phyloP scores from a whole-genome alignment of 2,329 filamentous ascomycete species.

The Teratosphaeria nubilosa region DNA sequence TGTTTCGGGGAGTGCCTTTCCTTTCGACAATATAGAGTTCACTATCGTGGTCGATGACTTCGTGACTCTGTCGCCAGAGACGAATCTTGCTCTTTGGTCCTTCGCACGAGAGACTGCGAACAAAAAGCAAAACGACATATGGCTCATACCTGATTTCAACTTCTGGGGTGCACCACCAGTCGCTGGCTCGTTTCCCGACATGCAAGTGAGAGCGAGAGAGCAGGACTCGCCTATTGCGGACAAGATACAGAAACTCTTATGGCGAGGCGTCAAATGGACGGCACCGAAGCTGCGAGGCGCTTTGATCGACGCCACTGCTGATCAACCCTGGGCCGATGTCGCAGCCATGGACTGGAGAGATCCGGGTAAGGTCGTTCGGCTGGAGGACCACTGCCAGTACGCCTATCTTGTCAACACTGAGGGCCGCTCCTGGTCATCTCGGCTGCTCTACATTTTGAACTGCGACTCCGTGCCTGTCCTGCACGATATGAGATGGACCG shows the following conservation, averaged over 20 bases:
- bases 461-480: slow-evolving; percentile 23
- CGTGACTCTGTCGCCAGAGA: slow-evolving; percentile 13
- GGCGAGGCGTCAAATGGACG: slow-evolving; percentile 34
- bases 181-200: slow-evolving; percentile 16
- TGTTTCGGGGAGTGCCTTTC: slow-evolving; percentile 29
- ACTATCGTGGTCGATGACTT: slow-evolving; percentile 4
- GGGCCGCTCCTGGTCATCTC: slow-evolving; percentile 26
- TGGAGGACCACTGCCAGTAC: slow-evolving; percentile 20
- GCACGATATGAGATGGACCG: slow-evolving; percentile 22
- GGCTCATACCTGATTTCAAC: slow-evolving; percentile 46
- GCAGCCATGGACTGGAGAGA: background rate
- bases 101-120: slow-evolving; percentile 21
- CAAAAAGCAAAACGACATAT: slow-evolving; percentile 27
- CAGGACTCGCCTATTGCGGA: slow-evolving; percentile 17
- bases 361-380: background rate
- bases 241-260: slow-evolving; percentile 39
- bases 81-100: slow-evolving; percentile 32
- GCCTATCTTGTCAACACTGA: slow-evolving; percentile 25
- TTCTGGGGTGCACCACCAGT: slow-evolving; percentile 40
- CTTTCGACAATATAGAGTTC: slow-evolving; percentile 3
- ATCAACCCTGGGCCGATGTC: slow-evolving; percentile 39
- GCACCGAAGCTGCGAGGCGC: slow-evolving; percentile 18
- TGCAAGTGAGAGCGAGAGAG: slow-evolving; percentile 14
- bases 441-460: slow-evolving; percentile 25
- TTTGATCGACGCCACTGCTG: slow-evolving; percentile 22